Evolutionary conservation across 2,329 filamentous ascomycete genomes (phyloP), one percentile per base, ranked within the genome.

Genomic region (Penicillium brevicompactum): DNA sequence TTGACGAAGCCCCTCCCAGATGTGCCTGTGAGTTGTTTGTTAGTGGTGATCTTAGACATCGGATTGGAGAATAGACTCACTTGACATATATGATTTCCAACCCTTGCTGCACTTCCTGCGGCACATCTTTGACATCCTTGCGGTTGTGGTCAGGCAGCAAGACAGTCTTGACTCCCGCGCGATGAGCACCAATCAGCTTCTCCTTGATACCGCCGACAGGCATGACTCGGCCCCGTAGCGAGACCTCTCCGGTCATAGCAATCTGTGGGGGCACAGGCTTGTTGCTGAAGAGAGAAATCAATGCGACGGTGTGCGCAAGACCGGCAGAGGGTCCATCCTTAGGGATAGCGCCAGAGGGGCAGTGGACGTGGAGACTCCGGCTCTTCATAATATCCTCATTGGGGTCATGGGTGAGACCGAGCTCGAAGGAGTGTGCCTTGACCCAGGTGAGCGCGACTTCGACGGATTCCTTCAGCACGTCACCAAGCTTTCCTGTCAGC

Each of bases 191-290:
- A 70, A 99, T 97, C 50, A 97, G 82, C 76, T 99, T 99, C 84
- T 99, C 93, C 77, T 97, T 97, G 78, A 99, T 97, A 16, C 94
- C 94, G 50, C 94, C 94, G 34, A 99, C 94, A 24, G 93, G 91
- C 76, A 94, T 91, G 53, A 99, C 89, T 61, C 92, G 87, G 21
- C 94, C 94, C 41, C 94, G 85, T 24, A 99, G 84, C 53, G 89
- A 91, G 58, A 88, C 77, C 68, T 89, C 86, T 8, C 86, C 86
- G 0, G 94, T 99, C 94, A 99, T 99, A 42, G 94, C 94, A 74
- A 99, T 87, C 3, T 90, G 92, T 0, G 93, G 91, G 40, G 93
- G 91, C 4, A 99, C 92, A 24, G 89, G 80, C 68, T 92, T 92
- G 57, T 88, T 89, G 9, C 86, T 88, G 73, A 99, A 96, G 16